Conservation (phyloP, 2,329 filamentous ascomycete species). For the Venturiaceae sp. region DNA sequence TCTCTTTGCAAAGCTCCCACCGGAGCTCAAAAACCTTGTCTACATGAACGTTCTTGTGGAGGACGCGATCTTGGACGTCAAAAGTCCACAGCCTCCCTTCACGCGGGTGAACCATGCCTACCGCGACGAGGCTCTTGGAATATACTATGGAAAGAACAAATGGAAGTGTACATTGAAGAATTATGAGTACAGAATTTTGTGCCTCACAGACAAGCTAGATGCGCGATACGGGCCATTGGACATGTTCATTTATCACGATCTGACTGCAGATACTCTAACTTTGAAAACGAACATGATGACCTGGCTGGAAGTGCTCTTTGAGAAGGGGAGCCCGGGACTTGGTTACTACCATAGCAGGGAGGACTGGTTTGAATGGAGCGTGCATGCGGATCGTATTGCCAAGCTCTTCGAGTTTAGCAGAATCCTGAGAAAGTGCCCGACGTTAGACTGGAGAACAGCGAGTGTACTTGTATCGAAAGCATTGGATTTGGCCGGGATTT, state of each 20-base stretch:
- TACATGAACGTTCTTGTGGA: not conserved
- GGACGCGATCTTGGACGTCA: not conserved
- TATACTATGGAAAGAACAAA: not conserved
- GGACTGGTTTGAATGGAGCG: too few species aligned
- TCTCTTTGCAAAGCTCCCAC: not conserved
- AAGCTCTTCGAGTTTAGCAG: too few species aligned
- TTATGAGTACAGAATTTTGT: not conserved
- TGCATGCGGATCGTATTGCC: too few species aligned
- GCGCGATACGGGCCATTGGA: not conserved
- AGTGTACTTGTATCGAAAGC: too few species aligned
- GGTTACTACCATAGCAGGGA: too few species aligned
- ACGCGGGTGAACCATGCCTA: not conserved
- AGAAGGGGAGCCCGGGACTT: too few species aligned
- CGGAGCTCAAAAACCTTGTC: not conserved
- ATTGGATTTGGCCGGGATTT: not conserved
- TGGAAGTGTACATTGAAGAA: not conserved
- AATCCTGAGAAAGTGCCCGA: too few species aligned
- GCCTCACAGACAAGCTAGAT: not conserved
- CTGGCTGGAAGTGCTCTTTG: not conserved
- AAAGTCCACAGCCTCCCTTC: not conserved
- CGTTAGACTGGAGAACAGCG: too few species aligned
- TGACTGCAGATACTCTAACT: not conserved
- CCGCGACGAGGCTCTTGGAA: not conserved
- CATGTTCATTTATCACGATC: not conserved
- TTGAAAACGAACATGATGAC: not conserved